Evolutionary conservation across 169 alveolate genomes (phyloP), one percentile per base, ranked within the genome.

Genomic region (Eimeria mitis): DNA sequence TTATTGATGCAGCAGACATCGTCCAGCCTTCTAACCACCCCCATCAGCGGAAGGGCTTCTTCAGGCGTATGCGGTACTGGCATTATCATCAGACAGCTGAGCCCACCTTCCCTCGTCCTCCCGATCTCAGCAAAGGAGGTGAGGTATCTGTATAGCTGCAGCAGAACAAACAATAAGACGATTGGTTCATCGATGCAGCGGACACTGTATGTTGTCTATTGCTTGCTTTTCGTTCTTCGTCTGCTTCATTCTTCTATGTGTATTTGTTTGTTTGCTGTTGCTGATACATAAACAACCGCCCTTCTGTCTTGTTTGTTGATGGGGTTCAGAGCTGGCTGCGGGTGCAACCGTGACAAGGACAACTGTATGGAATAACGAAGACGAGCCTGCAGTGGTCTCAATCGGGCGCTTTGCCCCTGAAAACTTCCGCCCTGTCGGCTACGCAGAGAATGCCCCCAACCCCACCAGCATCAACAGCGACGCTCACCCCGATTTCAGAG

Each of bases 311-410:
- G 37, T 31, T 54, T 16, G 23, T 21, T 16, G 75, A 21, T 1
- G 28, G 21, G 88, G 49, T 23, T 98, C 98, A 21, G 99, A 98
- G 89, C 95, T 98, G 73, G 98, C 98, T 59, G 94, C 98, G 52
- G 99, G 99, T 28, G 99, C 99, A 23, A 98, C 97, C 61, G 98
- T 98, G 71, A 97, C 98, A 54, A 91, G 99, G 52, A 98, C 99
- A 34, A 96, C 97, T 84, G 99, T 98, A 40, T 98, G 99, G 99
- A 97, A 97, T 89, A 76, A 87, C 59, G 98, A 98, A n/a, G 95
- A 97, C 68, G 99, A 98, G 91, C 99, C 99, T 13, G 98, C 99
- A n/a, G 95, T 98, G 25, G 97, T 97, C 21, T 98, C 99, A 40
- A 97, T 98, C 9, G 98, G 98, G 25, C 95, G 95, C 42, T 96